phyloP scores from a whole-genome alignment of 2,329 filamentous ascomycete species.

The Gnomoniopsis sp. region DNA sequence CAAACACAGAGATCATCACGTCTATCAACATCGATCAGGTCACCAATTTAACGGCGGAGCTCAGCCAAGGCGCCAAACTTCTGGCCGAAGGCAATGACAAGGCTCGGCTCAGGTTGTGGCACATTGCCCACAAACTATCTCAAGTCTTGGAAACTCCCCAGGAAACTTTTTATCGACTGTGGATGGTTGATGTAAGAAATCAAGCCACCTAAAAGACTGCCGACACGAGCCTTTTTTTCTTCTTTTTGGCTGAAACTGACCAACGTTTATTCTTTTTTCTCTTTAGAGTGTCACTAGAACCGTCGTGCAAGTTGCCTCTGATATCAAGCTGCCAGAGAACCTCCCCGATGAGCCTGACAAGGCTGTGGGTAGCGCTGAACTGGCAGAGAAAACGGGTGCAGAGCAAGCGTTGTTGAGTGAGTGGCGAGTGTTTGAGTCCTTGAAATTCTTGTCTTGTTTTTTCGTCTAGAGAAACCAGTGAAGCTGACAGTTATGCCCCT shows the following conservation, averaged over 20 bases:
- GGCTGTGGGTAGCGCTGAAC: neutral
- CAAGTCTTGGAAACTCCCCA: neutral
- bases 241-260: neutral
- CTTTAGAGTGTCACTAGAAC: neutral
- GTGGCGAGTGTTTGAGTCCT: neutral
- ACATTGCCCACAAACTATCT: neutral
- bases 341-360: neutral
- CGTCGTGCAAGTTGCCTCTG: neutral
- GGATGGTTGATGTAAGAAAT: neutral
- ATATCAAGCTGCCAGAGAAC: neutral
- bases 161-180: neutral
- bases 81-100: neutral
- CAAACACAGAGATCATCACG: neutral
- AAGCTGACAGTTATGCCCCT: neutral
- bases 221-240: neutral
- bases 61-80: neutral
- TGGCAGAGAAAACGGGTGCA: slow-evolving; percentile 1
- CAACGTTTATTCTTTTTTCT: neutral
- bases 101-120: neutral
- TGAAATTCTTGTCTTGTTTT: neutral
- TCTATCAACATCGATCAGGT: neutral
- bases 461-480: neutral
- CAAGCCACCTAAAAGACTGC: neutral
- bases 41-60: neutral
- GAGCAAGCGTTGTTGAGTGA: neutral